Evolutionary conservation across 2,329 filamentous ascomycete species (phyloP).

Genomic region (Epichloe coenophiala): DNA sequence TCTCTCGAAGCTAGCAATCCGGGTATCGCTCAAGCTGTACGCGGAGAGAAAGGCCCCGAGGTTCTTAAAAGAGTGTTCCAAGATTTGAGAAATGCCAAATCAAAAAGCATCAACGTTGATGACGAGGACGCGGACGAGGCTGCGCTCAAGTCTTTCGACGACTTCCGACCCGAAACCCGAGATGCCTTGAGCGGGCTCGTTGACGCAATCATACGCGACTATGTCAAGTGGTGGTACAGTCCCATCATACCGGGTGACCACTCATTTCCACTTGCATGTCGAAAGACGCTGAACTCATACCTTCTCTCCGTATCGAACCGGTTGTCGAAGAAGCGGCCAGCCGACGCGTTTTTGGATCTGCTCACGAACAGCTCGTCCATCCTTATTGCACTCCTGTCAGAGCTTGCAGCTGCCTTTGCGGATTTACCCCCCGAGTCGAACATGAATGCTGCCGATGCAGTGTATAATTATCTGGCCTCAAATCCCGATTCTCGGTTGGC

Average conservation of each 20-base stretch:
- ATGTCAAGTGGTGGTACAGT: conserved; percentile 70
- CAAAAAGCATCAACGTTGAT: conserved; percentile 25
- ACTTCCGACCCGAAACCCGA: conserved; percentile 72
- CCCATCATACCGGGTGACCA: conserved; percentile 75
- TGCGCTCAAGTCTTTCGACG: conserved; percentile 47
- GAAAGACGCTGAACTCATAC: conserved; percentile 65
- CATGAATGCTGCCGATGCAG: conserved; percentile 47
- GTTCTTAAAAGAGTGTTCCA: conserved; percentile 39
- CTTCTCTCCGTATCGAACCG: conserved; percentile 72
- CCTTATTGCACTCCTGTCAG: conserved; percentile 84
- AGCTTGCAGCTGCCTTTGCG: conserved; percentile 61
- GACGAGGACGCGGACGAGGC: conserved; percentile 21
- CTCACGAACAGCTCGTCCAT: conserved; percentile 92
- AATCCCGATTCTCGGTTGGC: conserved; percentile 77
- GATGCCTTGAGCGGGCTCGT: conserved; percentile 64
- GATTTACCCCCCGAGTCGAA: conserved; percentile 43
- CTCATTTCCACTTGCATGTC: conserved; percentile 66
- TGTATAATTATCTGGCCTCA: conserved; percentile 64
- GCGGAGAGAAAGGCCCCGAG: conserved; percentile 41
- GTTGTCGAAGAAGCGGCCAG: conserved; percentile 74
- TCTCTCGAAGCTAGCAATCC: conserved; percentile 63
- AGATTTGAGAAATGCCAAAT: conserved; percentile 22
- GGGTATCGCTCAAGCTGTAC: conserved; percentile 33
- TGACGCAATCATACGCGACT: conserved; percentile 76
- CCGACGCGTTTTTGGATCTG: conserved; percentile 86